Evolutionary conservation across 352 stramenopile species (phyloP), one percentile per base, ranked within the genome.

Genomic region (Globisporangium polare): DNA sequence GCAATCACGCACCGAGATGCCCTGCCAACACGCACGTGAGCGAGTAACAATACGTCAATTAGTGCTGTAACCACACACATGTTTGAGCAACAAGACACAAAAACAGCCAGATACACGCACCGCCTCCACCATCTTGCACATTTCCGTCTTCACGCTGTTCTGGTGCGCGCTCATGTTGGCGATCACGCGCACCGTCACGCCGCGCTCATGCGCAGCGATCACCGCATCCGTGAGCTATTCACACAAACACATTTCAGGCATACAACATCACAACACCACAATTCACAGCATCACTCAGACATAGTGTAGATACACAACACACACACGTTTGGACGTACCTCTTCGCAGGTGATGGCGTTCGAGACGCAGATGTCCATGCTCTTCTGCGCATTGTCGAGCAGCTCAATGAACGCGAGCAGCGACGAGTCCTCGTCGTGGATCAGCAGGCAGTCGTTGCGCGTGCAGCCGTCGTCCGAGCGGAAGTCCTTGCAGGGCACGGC

Each of bases 171-270:
- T 54, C 26, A n/a, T 54, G 26, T 35, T 24, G 49, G 24, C 13
- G 50, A 55, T 42, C 50, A 55, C 50, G n/a, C 50, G 50, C 50
- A 55, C n/a, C 8, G 15, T 22, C 50, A 55, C 9, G 50, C 50
- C 50, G 20, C 50, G 50, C 50, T 17, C 29, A n/a, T 55, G 50
- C 1, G 50, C 50, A 24, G 27, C 50, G 29, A 55, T 26, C 27
- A 55, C 27, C 50, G 29, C 50, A 12, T 42, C 27, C 1, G 50
- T 29, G 50, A 55, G 29, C 50, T 55, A 55, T 17, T 17, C 26
- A 54, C 17, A 35, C 17, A 13, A 18, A n/a, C 9, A 24, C 26
- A 26, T 24, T 13, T 17, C 8, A 17, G 7, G 6, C 46, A 20
- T 10, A 22, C 22, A 33, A 12, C 3, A 18, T 27, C 20, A 24